Base-by-base conservation (phyloP, 306 rosid genomes). In the Fragaria ananassa region DNA sequence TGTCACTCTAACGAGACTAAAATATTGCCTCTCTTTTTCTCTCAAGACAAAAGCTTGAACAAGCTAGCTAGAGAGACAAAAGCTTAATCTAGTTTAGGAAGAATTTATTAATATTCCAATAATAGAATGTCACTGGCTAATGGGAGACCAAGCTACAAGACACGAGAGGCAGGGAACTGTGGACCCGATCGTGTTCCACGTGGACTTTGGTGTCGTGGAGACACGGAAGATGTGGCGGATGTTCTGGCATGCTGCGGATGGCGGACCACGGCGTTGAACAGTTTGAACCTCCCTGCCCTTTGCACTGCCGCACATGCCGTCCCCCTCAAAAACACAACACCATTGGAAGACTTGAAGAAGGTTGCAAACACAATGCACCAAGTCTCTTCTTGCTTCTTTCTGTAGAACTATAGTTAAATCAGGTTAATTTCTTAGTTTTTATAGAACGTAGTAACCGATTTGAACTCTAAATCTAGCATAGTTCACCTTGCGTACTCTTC, bases 161-260 rank as follows among this genome's bases (percentile, higher is more conserved):
- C 39, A 73, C 19, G 14, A 27, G 45, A 46, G 60, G 66, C 77
- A 8, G 50, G 45, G 35, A 19, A 29, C 12, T 6, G 80, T 74
- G 81, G 81, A 77, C 76, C 76, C 68, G 27, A 56, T 56, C 54
- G 80, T 62, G 17, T 25, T 75, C 81, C 84, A 84, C 81, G 88
- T 76, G 74, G 62, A 47, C 2, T 37, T 21, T 35, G 66, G 37
- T 66, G 57, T 79, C n/a, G 65, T 45, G 80, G 77, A 70, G 80
- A 78, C 85, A 87, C 88, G 50, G 76, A 80, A 85, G 86, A 74
- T 64, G 14, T 41, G 88, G 82, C 88, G 79, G 83, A 81, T 80
- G 91, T 87, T 85, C 54, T 47, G 91, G 82, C 27, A 65, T 42
- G 50, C 70, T 78, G 53, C 27, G 23, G 81, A 77, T 73, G 88